Percentiles rank a stretch among this genome's conserved stretches.
These are phyloP conservation scores for Metschnikowia kunwiensis DNA, from an alignment of 805 yeast species.

Conservation along the genomic window DNA sequence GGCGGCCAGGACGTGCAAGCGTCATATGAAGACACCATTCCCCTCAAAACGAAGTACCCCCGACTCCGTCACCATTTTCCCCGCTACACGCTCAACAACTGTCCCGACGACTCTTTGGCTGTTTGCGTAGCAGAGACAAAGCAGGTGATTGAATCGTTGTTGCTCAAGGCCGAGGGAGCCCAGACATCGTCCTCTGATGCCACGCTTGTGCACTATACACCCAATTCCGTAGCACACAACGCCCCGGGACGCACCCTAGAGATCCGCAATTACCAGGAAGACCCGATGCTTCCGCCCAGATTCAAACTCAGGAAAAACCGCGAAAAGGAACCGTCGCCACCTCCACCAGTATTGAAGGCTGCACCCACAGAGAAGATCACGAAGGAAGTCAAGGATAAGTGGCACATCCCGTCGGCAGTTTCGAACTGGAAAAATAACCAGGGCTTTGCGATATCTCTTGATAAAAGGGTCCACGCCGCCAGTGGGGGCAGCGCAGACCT, in stretches of 20 bases:
- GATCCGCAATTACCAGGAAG: conserved; percentile 64
- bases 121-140: conserved; percentile 55
- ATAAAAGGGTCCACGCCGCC: conserved; percentile 62
- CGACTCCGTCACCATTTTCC: conserved; percentile 41
- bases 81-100: conserved; percentile 33
- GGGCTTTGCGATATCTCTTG: conserved; percentile 80
- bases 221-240: conserved; percentile 14
- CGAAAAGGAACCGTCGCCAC: conserved; percentile 56
- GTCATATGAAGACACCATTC: conserved; percentile 56
- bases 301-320: conserved; percentile 73
- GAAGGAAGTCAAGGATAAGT: conserved; percentile 68
- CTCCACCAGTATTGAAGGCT: conserved; percentile 64
- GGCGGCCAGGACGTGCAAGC: conserved; percentile 33
- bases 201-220: conserved; percentile 13
- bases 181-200: conserved; percentile 34
- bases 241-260: conserved; percentile 47
- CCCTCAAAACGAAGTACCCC: conserved; percentile 46
- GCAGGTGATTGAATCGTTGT: conserved; percentile 49
- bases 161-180: conserved; percentile 39
- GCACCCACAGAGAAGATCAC: conserved; percentile 49
- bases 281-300: conserved; percentile 84
- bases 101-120: conserved; percentile 43
- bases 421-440: conserved; percentile 96
- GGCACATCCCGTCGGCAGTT: conserved; percentile 88
- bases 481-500: conserved; percentile 33